Evolutionary conservation across 768 basidiomycete genomes (phyloP), one percentile per base, ranked within the genome.

Genomic region (Collybia nuda): DNA sequence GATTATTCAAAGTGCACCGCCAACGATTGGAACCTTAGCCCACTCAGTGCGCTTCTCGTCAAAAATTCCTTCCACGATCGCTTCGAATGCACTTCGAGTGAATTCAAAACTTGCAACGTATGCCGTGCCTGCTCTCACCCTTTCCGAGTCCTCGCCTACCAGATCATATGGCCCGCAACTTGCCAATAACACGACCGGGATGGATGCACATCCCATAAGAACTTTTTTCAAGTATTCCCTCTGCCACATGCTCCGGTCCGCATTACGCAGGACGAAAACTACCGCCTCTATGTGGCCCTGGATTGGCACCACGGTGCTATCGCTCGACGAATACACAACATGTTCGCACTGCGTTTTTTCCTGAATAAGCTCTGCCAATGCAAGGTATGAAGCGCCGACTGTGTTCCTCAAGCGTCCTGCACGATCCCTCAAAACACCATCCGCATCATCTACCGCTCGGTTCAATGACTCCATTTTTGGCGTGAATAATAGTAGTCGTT

Each of bases 91-190:
- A 0, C 71, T 64, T 1, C 62, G 55, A 1, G 84, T 86, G 52
- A 79, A 82, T 62, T 88, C 85, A 61, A 81, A 85, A 38, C 79
- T 80, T 15, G 71, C 76, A 2, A 86, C 55, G 29, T 74, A 79
- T 19, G 70, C 66, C 0, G 64, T 63, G 53, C 55, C 60, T 1
- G 58, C 59, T 5, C 56, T 52, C 9, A 66, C 60, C 4, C 37
- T 51, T 12, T 56, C n/a, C n/a, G n/a, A n/a, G n/a, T n/a, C 61
- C 14, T 64, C 56, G 7, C 60, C 65, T 12, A 73, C 65, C 9
- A 84, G 50, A 53, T 88, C 85, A 56, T 87, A 88, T 23, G 86
- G 86, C n/a, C 76, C 79, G 58, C 85, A 85, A 32, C 81, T 85
- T 17, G 81, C 75, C 0, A 88, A 53, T 12, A 86, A 61, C 1